Percentiles rank a stretch among this genome's conserved stretches.
These are phyloP conservation scores for Ogataea populi-albae DNA, from an alignment of 805 yeast genomes.

Conservation along the genomic window DNA sequence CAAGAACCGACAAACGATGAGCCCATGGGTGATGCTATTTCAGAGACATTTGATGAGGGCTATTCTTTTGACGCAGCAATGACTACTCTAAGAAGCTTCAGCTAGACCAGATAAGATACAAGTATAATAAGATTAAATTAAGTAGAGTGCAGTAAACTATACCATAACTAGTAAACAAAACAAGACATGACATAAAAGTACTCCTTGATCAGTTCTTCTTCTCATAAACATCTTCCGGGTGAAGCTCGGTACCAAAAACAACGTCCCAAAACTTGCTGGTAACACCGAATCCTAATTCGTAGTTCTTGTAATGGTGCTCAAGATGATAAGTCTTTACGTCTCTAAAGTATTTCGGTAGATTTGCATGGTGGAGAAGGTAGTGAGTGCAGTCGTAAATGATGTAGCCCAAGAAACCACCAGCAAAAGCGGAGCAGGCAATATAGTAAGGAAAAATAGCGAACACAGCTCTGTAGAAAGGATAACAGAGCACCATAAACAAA, in stretches of 20 bases:
- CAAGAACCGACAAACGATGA: no score
- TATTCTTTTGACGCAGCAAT: not conserved
- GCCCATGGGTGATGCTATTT: not conserved
- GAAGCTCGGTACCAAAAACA: conserved; percentile 80
- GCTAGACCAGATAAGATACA: not conserved
- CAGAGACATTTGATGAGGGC: not conserved
- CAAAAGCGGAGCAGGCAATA: conserved; percentile 87
- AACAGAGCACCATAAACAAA: conserved; percentile 64
- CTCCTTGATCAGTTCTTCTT: conserved; percentile 36
- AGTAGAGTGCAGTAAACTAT: no score
- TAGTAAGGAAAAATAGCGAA: conserved; percentile 75
- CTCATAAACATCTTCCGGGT: conserved; percentile 42
- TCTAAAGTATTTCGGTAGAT: conserved; percentile 73
- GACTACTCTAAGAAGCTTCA: conserved; percentile 1
- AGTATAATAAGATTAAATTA: not conserved
- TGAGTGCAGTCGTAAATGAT: conserved; percentile 91
- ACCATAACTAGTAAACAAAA: no score
- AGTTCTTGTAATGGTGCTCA: conserved; percentile 97
- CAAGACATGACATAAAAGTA: no score
- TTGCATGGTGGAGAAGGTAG: conserved; percentile 86
- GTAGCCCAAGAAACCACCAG: conserved; percentile 96
- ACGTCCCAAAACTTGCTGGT: conserved; percentile 92
- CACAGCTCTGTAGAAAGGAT: conserved; percentile 79
- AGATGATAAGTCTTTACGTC: conserved; percentile 84
- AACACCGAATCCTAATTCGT: conserved; percentile 95